Evolutionary conservation across 371 early-diverging fungal genomes (phyloP).

Genomic region (Basidiobolus meristosporus): DNA sequence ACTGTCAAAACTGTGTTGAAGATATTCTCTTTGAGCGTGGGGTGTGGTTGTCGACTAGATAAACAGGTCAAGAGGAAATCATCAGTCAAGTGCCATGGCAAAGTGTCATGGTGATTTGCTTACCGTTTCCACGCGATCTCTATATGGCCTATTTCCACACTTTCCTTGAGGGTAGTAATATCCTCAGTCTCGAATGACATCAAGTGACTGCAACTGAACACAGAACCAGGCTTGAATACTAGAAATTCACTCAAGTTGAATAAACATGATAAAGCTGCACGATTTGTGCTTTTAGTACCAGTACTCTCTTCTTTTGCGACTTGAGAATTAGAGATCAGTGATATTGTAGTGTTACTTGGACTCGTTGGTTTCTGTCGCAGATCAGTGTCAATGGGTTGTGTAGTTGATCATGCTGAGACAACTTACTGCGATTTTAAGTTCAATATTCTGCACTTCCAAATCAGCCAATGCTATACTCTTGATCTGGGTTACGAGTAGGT

Average conservation of each 20-base stretch:
- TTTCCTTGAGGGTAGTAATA: slow-evolving; percentile 10
- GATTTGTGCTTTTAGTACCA: background rate
- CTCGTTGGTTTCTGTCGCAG: too few relatives aligned
- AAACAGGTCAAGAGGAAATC: slow-evolving; percentile 1
- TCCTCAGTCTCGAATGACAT: slow-evolving; percentile 13
- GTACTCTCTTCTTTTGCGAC: slow-evolving; percentile 1
- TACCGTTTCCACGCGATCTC: slow-evolving; percentile 19
- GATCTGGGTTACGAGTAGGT: too few relatives aligned
- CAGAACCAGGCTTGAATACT: slow-evolving; percentile 20
- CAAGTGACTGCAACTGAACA: slow-evolving; percentile 15
- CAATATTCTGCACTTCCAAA: too few relatives aligned
- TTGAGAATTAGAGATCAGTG: too few relatives aligned
- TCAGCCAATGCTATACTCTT: too few relatives aligned
- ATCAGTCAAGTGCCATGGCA: background rate
- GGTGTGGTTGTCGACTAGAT: slow-evolving; percentile 4
- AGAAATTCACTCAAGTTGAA: too few relatives aligned
- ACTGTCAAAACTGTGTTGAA: background rate
- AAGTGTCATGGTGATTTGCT: slow-evolving; percentile 6
- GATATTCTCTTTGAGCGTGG: slow-evolving; percentile 3
- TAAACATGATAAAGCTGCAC: background rate
- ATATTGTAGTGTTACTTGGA: too few relatives aligned
- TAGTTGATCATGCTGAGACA: too few relatives aligned
- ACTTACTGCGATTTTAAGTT: too few relatives aligned
- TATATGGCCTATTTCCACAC: slow-evolving; percentile 14
- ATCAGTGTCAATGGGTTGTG: too few relatives aligned